phyloP scores from a whole-genome alignment of 1,284 basidiomycete genomes.

The Ceratobasidium sp. region DNA sequence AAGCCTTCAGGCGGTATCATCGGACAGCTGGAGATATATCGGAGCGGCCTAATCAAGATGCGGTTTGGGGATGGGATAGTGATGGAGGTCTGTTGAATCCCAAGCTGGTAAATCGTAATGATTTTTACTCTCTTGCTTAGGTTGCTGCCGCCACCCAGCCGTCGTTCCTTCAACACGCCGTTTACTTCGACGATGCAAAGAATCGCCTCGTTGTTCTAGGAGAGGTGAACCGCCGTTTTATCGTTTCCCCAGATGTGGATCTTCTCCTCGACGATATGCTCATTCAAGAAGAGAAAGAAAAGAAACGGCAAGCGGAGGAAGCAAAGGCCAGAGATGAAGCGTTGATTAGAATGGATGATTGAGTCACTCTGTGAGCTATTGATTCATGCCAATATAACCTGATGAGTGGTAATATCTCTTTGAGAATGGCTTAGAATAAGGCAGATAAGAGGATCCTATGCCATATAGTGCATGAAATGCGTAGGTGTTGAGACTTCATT shows the following conservation, averaged over 20 bases:
- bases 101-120: neutral
- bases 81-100: conserved; percentile 71
- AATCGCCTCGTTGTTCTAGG: conserved; percentile 81
- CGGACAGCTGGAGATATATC: conserved; percentile 85
- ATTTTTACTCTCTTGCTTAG: conserved; percentile 59
- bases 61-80: conserved; percentile 82
- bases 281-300: conserved; percentile 60
- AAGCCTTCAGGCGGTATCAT: conserved; percentile 80
- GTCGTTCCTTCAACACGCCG: conserved; percentile 90
- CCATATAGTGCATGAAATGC: neutral
- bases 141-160: conserved; percentile 86
- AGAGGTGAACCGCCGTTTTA: conserved; percentile 86
- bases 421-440: neutral
- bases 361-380: conserved; percentile 1
- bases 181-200: conserved; percentile 73
- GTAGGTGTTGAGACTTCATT: neutral
- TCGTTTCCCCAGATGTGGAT: conserved; percentile 88
- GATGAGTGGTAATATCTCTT: neutral
- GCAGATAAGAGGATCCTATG: neutral
- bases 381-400: neutral
- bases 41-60: conserved; percentile 89
- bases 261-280: conserved; percentile 79
- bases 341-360: conserved; percentile 70
- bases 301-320: conserved; percentile 58
- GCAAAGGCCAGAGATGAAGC: conserved; percentile 55